phyloP scores from a whole-genome alignment of 805 yeast genomes.

The Myxozyma geophila region DNA sequence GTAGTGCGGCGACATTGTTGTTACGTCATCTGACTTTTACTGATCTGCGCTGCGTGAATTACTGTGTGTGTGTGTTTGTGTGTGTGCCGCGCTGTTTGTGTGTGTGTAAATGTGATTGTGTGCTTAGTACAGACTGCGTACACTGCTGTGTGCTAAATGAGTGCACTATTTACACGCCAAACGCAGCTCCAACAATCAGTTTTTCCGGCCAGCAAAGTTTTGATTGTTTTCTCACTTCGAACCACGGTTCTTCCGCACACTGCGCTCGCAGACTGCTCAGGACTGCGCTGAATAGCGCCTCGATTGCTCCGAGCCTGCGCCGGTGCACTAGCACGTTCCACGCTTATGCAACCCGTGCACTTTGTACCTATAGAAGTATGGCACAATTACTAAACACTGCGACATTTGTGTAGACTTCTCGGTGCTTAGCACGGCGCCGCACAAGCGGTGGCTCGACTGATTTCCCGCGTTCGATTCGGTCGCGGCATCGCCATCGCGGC shows the following conservation, averaged over 20 bases:
- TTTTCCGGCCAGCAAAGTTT: too few species aligned
- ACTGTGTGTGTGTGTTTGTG: too few species aligned
- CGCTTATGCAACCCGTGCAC: background rate
- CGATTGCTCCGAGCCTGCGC: slow-evolving; percentile 13
- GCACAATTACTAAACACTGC: background rate
- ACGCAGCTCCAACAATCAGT: too few species aligned
- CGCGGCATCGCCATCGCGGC: background rate
- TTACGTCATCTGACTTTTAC: too few species aligned
- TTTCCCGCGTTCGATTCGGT: slow-evolving; percentile 1
- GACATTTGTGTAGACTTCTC: background rate
- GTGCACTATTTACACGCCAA: too few species aligned
- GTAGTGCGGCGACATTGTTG: background rate
- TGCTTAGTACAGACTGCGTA: too few species aligned
- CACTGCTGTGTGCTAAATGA: too few species aligned
- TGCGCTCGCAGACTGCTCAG: background rate
- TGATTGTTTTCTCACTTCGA: too few species aligned
- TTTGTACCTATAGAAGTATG: background rate
- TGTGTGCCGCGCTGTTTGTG: too few species aligned
- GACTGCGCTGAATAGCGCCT: background rate
- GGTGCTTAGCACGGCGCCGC: slow-evolving; percentile 16
- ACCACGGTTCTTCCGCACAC: too few species aligned
- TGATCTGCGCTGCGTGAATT: too few species aligned
- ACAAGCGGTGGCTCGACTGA: slow-evolving; percentile 1
- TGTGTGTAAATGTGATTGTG: too few species aligned
- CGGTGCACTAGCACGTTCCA: slow-evolving; percentile 3